Conservation (phyloP, 208 protist species). For the Crithidia bombi region DNA sequence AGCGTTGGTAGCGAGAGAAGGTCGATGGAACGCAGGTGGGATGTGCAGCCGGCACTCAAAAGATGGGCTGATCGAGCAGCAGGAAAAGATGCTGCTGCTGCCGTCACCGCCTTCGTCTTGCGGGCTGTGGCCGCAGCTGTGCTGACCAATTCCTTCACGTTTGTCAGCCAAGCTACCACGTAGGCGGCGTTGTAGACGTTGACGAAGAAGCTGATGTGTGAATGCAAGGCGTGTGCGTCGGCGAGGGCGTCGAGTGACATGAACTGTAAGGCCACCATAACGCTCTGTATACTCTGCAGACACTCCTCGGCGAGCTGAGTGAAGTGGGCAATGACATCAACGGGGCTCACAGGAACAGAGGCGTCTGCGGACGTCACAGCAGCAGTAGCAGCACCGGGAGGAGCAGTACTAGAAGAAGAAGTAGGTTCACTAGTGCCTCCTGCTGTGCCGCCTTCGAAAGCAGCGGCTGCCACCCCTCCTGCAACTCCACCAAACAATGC, state of each 20-base stretch:
- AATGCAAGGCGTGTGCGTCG: conserved; percentile 21
- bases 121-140: conserved; percentile 2
- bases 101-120: background rate
- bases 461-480: background rate
- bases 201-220: conserved; percentile 33
- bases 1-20: conserved; percentile 32
- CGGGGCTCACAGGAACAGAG: conserved; percentile 10
- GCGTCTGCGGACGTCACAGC: background rate
- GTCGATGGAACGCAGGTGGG: conserved; percentile 19
- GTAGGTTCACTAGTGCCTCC: background rate
- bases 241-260: conserved; percentile 20
- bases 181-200: conserved; percentile 83
- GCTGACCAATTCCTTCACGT: conserved; percentile 28
- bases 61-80: background rate
- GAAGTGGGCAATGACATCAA: conserved; percentile 13
- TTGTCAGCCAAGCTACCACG: conserved; percentile 68
- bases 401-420: background rate
- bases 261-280: conserved; percentile 25
- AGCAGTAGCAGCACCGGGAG: background rate
- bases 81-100: background rate
- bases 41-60: background rate
- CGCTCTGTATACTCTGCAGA: conserved; percentile 31
- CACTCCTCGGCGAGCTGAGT: conserved; percentile 24
- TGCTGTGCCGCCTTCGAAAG: background rate
- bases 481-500: conserved; percentile 9